Conservation (phyloP, 2,329 filamentous ascomycete species). For the Aspergillus luchuensis region DNA sequence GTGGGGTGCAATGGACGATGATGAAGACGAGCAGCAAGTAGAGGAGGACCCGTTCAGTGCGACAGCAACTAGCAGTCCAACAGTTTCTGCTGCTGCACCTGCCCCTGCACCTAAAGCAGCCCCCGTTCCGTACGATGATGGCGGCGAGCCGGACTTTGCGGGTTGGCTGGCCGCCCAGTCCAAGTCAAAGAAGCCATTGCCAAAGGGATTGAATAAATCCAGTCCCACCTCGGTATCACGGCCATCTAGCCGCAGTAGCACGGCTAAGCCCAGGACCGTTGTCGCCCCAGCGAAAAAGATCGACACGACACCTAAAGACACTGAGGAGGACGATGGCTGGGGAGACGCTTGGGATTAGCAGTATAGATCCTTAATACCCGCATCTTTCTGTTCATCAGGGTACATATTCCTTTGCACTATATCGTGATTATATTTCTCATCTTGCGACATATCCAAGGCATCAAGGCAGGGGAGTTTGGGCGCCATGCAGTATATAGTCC, state of each 20-base stretch:
- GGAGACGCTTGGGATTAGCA: constrained; percentile 52
- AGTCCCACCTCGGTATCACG: constrained; percentile 40
- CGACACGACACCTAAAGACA: constrained; percentile 61
- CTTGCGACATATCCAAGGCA: not conserved
- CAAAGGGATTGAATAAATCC: constrained; percentile 78
- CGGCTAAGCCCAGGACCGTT: constrained; percentile 51
- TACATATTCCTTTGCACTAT: too few species aligned
- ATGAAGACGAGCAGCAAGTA: constrained; percentile 53
- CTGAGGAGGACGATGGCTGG: constrained; percentile 49
- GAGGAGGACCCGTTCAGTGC: constrained; percentile 46
- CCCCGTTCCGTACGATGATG: constrained; percentile 70
- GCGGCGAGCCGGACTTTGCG: constrained; percentile 90
- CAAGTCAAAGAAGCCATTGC: constrained; percentile 73
- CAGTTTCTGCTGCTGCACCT: constrained; percentile 25
- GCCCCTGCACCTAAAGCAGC: constrained; percentile 34
- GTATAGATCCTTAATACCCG: not conserved
- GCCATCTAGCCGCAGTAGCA: constrained; percentile 40
- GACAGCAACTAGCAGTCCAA: constrained; percentile 28
- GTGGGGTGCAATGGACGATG: constrained; percentile 70
- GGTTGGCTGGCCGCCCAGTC: constrained; percentile 90
- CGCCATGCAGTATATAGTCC: not conserved
- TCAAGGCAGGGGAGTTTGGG: not conserved
- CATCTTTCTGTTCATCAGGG: too few species aligned
- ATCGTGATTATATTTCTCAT: not conserved
- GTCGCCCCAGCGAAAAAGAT: constrained; percentile 64